Percentiles rank a stretch among this genome's conserved stretches.
phyloP scores from a whole-genome alignment of 2,329 filamentous ascomycete species.

The Chrysoporthe puriensis region DNA sequence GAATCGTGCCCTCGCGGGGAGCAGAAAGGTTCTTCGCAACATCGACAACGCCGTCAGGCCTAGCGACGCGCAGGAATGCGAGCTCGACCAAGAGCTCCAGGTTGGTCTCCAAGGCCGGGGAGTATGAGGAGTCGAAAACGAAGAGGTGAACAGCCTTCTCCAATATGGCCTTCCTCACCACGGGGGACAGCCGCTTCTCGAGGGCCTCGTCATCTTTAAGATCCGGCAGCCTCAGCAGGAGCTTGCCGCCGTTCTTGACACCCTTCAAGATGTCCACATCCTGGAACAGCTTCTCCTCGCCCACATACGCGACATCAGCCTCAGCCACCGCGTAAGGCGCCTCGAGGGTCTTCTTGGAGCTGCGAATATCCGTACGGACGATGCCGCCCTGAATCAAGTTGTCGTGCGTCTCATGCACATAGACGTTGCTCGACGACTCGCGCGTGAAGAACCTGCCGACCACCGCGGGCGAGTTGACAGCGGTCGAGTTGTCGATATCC shows the following conservation, averaged over 20 bases:
- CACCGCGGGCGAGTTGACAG: constrained; percentile 65
- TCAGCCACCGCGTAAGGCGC: constrained; percentile 79
- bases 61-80: constrained; percentile 79
- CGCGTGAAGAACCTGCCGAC: constrained; percentile 67
- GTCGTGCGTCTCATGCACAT: constrained; percentile 65
- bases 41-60: constrained; percentile 65
- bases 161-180: constrained; percentile 72
- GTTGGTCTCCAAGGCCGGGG: constrained; percentile 70
- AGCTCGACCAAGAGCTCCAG: constrained; percentile 72
- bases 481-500: constrained; percentile 78
- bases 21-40: constrained; percentile 66
- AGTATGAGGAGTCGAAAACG: constrained; percentile 72
- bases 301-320: constrained; percentile 79
- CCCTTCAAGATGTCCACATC: constrained; percentile 74
- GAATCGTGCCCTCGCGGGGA: constrained; percentile 55
- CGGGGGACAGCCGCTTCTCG: constrained; percentile 79
- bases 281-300: constrained; percentile 77
- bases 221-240: constrained; percentile 76
- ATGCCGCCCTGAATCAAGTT: constrained; percentile 76
- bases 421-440: constrained; percentile 68
- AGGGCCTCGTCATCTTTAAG: constrained; percentile 88
- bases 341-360: constrained; percentile 80
- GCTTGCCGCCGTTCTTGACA: constrained; percentile 69
- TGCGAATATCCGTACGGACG: constrained; percentile 82
- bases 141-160: constrained; percentile 73